Evolutionary conservation across 768 basidiomycete species (phyloP).

Genomic region (Artomyces pyxidatus): DNA sequence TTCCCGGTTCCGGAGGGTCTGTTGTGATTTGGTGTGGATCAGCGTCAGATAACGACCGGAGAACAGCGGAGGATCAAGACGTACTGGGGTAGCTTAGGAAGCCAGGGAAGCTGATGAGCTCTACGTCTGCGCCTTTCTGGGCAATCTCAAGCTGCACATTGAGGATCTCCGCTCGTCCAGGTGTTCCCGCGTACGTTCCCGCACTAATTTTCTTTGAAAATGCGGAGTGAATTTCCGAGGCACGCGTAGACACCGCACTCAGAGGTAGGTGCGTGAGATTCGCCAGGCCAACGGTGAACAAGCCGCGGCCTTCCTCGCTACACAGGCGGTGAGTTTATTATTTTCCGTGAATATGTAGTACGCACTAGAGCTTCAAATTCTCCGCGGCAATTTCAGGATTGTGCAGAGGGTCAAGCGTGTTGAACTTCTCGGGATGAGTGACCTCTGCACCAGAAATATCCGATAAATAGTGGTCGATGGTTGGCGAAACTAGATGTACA

Average conservation of each 20-base stretch:
- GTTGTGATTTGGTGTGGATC: not conserved
- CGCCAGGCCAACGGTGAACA: slow-evolving; percentile 22
- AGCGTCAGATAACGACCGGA: not conserved
- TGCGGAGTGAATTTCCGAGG: slow-evolving; percentile 17
- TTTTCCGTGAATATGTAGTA: no score
- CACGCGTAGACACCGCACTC: slow-evolving; percentile 14
- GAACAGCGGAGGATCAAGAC: slow-evolving; percentile 1
- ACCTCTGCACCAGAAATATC: slow-evolving; percentile 19
- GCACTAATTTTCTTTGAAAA: slow-evolving; percentile 19
- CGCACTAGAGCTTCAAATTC: slow-evolving; percentile 28
- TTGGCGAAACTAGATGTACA: not conserved
- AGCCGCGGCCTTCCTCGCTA: slow-evolving; percentile 19
- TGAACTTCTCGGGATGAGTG: slow-evolving; percentile 19
- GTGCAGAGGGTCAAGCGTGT: slow-evolving; percentile 24
- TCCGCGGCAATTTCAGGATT: slow-evolving; percentile 22
- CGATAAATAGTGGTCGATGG: not conserved
- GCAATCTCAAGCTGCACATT: slow-evolving; percentile 28
- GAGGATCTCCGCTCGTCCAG: slow-evolving; percentile 33
- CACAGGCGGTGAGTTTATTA: no score
- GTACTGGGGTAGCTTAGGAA: slow-evolving; percentile 19
- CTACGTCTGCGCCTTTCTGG: slow-evolving; percentile 22
- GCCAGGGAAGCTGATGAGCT: slow-evolving; percentile 26
- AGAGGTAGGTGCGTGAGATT: slow-evolving; percentile 20
- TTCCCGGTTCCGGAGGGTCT: slow-evolving; percentile 31
- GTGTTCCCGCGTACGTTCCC: slow-evolving; percentile 18